These are phyloP conservation scores for Linnemannia zychae DNA, from an alignment of 192 early-diverging fungal genomes.

Conservation along the genomic window DNA sequence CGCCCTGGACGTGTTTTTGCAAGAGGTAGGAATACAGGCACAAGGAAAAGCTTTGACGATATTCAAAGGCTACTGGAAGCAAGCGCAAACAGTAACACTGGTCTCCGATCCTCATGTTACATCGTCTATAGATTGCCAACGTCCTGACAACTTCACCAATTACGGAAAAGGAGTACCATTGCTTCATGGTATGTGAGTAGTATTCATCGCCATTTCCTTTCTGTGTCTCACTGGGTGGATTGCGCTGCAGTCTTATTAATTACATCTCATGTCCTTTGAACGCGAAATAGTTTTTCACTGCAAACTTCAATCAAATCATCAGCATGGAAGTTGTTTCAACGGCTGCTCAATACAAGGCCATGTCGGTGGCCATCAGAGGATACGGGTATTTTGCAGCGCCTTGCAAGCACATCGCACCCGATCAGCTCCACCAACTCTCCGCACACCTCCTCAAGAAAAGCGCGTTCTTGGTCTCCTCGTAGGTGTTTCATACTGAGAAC, in stretches of 20 bases:
- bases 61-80: not conserved
- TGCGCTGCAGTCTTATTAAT: not conserved
- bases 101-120: too few relatives aligned
- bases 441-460: slow-evolving; percentile 64
- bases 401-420: slow-evolving; percentile 63
- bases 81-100: not conserved
- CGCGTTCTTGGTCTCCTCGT: slow-evolving; percentile 68
- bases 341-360: slow-evolving; percentile 54
- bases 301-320: slow-evolving; percentile 58
- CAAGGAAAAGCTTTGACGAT: not conserved
- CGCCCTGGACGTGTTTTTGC: slow-evolving; percentile 52
- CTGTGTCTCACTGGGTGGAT: not conserved
- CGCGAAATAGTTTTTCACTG: slow-evolving; percentile 63
- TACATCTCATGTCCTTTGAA: not conserved
- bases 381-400: slow-evolving; percentile 77
- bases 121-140: slow-evolving; percentile 30
- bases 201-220: not conserved
- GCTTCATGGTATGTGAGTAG: slow-evolving; percentile 36
- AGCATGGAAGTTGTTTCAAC: slow-evolving; percentile 37
- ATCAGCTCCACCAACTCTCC: slow-evolving; percentile 60
- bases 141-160: slow-evolving; percentile 33
- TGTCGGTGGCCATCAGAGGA: slow-evolving; percentile 78
- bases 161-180: slow-evolving; percentile 42
- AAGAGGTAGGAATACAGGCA: slow-evolving; percentile 22
- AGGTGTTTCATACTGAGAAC: slow-evolving; percentile 17